Evolutionary conservation across 352 stramenopile species (phyloP).

Genomic region (Phytophthora syringae): DNA sequence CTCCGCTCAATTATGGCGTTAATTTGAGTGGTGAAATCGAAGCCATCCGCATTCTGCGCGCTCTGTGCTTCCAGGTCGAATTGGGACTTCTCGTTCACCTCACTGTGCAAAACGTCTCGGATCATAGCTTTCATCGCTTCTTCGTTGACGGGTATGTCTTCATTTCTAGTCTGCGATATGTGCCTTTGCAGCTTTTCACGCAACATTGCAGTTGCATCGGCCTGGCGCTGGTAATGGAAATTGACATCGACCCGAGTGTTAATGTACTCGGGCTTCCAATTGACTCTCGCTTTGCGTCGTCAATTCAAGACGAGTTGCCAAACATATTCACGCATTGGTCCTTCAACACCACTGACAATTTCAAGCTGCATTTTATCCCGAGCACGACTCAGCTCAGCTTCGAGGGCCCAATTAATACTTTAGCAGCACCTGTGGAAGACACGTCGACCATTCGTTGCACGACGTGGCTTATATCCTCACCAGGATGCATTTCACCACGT

Average conservation of each 20-base stretch:
- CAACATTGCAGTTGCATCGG: not conserved
- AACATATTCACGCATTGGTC: constrained; percentile 6
- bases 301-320: constrained; percentile 7
- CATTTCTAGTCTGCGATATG: too few relatives aligned
- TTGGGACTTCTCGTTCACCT: not conserved
- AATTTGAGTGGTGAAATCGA: not conserved
- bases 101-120: not conserved
- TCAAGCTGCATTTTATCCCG: constrained; percentile 9
- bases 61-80: not conserved
- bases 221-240: not conserved
- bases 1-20: too few relatives aligned
- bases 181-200: too few relatives aligned
- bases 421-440: too few relatives aligned
- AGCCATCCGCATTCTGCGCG: not conserved
- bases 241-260: constrained; percentile 2
- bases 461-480: constrained; percentile 5
- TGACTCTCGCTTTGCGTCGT: constrained; percentile 5
- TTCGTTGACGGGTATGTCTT: not conserved
- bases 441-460: not conserved
- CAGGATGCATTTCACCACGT: not conserved
- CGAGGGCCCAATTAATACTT: too few relatives aligned
- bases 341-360: constrained; percentile 9
- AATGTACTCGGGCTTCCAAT: constrained; percentile 6
- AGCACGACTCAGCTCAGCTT: too few relatives aligned
- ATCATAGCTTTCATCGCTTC: not conserved